Percentiles rank a stretch among this genome's conserved stretches.
Evolutionary conservation across 2,329 filamentous ascomycete genomes (phyloP).

Genomic region (Nannizziopsis barbatae): DNA sequence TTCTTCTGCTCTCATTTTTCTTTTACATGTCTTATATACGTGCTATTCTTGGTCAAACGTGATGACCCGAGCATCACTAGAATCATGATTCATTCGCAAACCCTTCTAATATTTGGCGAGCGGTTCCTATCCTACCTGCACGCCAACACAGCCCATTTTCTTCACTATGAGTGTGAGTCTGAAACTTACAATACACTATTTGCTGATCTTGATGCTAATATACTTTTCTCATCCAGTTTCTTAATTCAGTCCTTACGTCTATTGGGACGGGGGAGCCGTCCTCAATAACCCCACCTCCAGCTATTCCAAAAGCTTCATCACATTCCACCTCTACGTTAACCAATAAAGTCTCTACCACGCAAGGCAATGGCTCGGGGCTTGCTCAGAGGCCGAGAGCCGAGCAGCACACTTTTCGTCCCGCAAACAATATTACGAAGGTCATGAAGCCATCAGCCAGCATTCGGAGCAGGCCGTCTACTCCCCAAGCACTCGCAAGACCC

Average conservation of each 20-base stretch:
- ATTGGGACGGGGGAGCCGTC: constrained; percentile 34
- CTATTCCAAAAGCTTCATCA: constrained; percentile 8
- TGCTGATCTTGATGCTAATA: neutral
- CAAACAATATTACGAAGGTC: constrained; percentile 20
- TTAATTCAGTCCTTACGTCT: constrained; percentile 42
- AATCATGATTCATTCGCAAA: constrained; percentile 14
- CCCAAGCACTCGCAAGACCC: constrained; percentile 11
- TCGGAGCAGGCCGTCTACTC: constrained; percentile 18
- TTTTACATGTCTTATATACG: neutral
- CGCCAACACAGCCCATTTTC: neutral
- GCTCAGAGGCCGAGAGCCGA: constrained; percentile 35
- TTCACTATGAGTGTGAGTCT: constrained; percentile 14
- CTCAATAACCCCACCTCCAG: constrained; percentile 16
- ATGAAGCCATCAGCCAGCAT: constrained; percentile 15
- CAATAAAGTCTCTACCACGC: constrained; percentile 1
- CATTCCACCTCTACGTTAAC: constrained; percentile 4
- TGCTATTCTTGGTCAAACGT: constrained; percentile 1
- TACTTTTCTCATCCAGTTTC: constrained; percentile 28
- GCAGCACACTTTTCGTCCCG: constrained; percentile 25
- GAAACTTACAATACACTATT: neutral
- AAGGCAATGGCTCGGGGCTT: constrained; percentile 12
- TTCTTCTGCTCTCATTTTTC: neutral
- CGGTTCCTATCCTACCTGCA: constrained; percentile 8
- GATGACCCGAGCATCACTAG: constrained; percentile 2
- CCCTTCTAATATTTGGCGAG: constrained; percentile 11